phyloP scores from a whole-genome alignment of 2,329 filamentous ascomycete genomes.

The Aspergillus spinulosporus region DNA sequence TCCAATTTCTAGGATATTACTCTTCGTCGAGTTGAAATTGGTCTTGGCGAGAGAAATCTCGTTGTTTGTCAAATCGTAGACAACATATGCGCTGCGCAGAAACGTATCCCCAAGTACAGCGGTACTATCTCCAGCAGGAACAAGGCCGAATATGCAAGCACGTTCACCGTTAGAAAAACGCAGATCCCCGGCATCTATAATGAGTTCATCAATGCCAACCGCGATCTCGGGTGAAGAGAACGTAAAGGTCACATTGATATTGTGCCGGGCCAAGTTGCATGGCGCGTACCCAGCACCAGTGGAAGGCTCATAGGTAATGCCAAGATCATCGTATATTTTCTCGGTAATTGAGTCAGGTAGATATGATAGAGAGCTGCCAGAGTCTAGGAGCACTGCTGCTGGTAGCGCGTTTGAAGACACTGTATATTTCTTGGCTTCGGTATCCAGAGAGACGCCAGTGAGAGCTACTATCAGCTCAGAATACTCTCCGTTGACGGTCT shows the following conservation, averaged over 20 bases:
- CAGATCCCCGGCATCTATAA: constrained; percentile 51
- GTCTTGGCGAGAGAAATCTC: constrained; percentile 63
- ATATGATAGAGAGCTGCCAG: constrained; percentile 42
- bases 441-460: constrained; percentile 54
- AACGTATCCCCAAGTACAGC: constrained; percentile 63
- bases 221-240: constrained; percentile 58
- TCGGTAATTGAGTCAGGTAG: constrained; percentile 37
- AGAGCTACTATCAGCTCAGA: constrained; percentile 69
- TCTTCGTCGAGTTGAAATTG: constrained; percentile 56
- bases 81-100: constrained; percentile 62
- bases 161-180: constrained; percentile 36
- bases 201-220: constrained; percentile 57
- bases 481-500: constrained; percentile 53
- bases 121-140: constrained; percentile 48
- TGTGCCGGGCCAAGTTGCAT: constrained; percentile 52
- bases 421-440: constrained; percentile 21
- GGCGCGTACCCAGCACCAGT: constrained; percentile 56
- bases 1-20: constrained; percentile 56
- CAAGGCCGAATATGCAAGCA: constrained; percentile 53
- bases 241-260: constrained; percentile 56
- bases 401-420: constrained; percentile 43
- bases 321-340: constrained; percentile 58
- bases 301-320: constrained; percentile 59
- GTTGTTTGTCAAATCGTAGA: constrained; percentile 62
- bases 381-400: constrained; percentile 44